Evolutionary conservation across 495 filamentous ascomycete genomes (phyloP).

Genomic region (Hyaloscypha hepaticicola): DNA sequence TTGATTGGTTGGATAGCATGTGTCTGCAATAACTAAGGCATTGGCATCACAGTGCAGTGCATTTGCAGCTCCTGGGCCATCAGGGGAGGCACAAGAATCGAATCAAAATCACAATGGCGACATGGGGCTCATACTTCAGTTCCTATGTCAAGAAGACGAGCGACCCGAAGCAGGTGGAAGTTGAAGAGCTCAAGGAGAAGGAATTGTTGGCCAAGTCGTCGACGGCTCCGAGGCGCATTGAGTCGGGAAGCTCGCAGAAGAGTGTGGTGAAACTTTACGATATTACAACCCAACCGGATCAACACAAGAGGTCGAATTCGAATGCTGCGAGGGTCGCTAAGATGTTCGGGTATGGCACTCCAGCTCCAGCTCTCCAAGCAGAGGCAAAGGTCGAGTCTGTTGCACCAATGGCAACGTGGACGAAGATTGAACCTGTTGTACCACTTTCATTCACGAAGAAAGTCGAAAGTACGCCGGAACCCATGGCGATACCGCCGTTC

Average conservation of each 20-base stretch:
- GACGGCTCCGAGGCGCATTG: neutral
- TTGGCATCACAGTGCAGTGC: neutral
- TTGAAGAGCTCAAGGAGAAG: neutral
- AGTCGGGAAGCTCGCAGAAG: neutral
- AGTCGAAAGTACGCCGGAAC: too few species aligned
- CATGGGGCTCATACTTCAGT: conserved; percentile 18
- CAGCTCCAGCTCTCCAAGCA: conserved; percentile 3
- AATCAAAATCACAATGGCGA: conserved; percentile 8
- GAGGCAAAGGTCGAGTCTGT: neutral
- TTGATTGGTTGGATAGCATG: neutral
- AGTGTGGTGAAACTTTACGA: conserved; percentile 6
- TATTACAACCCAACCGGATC: neutral
- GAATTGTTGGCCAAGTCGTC: neutral
- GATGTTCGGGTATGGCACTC: conserved; percentile 12
- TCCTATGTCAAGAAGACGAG: conserved; percentile 18
- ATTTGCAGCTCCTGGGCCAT: neutral
- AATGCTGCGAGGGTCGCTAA: conserved; percentile 13
- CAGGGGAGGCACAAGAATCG: neutral
- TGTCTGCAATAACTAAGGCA: neutral
- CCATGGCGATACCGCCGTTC: neutral
- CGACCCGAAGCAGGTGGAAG: neutral
- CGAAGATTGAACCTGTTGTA: neutral
- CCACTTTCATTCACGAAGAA: neutral
- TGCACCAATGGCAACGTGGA: neutral
- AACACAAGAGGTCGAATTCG: neutral